phyloP scores from a whole-genome alignment of 2,329 filamentous ascomycete species.

The Calonectria crousiana region DNA sequence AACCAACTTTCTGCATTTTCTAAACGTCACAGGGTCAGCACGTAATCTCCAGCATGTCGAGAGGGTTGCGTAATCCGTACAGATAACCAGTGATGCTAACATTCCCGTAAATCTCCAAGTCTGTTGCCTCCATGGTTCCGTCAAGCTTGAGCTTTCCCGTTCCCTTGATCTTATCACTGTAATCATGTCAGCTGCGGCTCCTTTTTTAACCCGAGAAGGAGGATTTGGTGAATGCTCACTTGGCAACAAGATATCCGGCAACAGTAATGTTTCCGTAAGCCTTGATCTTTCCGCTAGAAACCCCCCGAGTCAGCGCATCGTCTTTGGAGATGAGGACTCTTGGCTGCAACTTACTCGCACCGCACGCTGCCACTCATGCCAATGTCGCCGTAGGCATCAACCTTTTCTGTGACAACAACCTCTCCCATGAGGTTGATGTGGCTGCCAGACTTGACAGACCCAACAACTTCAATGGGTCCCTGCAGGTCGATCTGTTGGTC shows the following conservation, averaged over 20 bases:
- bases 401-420: constrained; percentile 56
- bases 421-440: constrained; percentile 59
- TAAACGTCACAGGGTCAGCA: constrained; percentile 30
- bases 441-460: constrained; percentile 60
- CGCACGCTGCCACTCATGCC: constrained; percentile 56
- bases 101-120: constrained; percentile 62
- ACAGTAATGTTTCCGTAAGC: constrained; percentile 61
- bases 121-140: constrained; percentile 56
- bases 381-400: constrained; percentile 61
- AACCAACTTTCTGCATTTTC: constrained; percentile 57
- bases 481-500: constrained; percentile 55
- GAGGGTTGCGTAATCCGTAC: constrained; percentile 44
- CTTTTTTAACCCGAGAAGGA: neutral
- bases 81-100: constrained; percentile 59
- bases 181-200: constrained; percentile 24
- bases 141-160: constrained; percentile 60
- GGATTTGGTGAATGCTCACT: constrained; percentile 43
- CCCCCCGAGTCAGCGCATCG: neutral
- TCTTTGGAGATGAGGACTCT: neutral
- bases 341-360: constrained; percentile 52
- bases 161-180: constrained; percentile 59
- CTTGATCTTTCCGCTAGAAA: constrained; percentile 56
- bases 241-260: constrained; percentile 53
- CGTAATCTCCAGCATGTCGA: neutral
- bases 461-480: constrained; percentile 61